Percentiles rank a stretch among this genome's conserved stretches.
Evolutionary conservation across 1,284 basidiomycete species (phyloP).

Genomic region (Ustilago curta): DNA sequence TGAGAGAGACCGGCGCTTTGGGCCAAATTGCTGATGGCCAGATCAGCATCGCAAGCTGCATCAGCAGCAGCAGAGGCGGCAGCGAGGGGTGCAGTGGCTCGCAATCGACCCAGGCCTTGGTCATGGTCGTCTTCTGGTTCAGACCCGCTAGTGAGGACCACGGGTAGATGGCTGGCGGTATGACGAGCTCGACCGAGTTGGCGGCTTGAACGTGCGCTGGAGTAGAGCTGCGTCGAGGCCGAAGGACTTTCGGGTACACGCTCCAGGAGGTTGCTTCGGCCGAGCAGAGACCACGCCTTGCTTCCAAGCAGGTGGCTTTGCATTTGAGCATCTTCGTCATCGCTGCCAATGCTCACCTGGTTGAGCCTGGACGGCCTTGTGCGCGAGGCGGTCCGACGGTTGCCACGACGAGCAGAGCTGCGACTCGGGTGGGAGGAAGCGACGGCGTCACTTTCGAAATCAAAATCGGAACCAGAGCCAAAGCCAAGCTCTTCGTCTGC

Average conservation of each 20-base stretch:
- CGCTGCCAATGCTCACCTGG: conserved; percentile 29
- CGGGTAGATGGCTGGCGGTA: conserved; percentile 15
- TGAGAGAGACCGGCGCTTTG: conserved; percentile 46
- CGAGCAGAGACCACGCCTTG: conserved; percentile 42
- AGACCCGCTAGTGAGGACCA: conserved; percentile 39
- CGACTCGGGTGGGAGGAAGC: conserved; percentile 41
- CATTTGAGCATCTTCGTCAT: conserved; percentile 25
- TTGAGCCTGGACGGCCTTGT: conserved; percentile 31
- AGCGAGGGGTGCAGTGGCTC: conserved; percentile 7
- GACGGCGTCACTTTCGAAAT: conserved; percentile 47
- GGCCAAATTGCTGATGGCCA: conserved; percentile 44
- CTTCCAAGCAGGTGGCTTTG: conserved; percentile 33
- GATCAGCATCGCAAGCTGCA: conserved; percentile 25
- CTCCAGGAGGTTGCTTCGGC: conserved; percentile 25
- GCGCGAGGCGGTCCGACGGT: conserved; percentile 15
- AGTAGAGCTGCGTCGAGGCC: conserved; percentile 42
- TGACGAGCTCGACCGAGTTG: conserved; percentile 14
- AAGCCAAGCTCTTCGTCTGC: conserved; percentile 51
- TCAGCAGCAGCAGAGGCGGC: no score
- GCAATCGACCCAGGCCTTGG: not conserved
- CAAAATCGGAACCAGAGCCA: conserved; percentile 51
- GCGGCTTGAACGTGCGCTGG: conserved; percentile 37
- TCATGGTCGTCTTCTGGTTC: conserved; percentile 21
- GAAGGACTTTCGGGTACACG: conserved; percentile 25
- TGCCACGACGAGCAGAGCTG: conserved; percentile 20